A percentile compares a stretch with the other conserved stretches of the same genome.
Conservation (phyloP, 2,329 filamentous ascomycete genomes). For the Diplodia scrobiculata region DNA sequence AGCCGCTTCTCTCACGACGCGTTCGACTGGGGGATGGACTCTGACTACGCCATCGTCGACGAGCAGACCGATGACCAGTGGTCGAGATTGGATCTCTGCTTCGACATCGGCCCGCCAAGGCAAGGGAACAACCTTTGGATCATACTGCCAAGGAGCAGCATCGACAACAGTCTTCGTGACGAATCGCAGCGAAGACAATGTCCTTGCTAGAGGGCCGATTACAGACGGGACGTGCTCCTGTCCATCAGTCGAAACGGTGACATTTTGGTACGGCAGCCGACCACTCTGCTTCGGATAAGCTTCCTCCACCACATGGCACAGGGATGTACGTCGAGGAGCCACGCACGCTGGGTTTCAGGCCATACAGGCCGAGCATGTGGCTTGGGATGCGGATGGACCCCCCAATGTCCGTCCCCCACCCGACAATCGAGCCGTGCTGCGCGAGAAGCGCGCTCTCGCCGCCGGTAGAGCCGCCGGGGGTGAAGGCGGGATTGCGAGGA, state of each 20-base stretch:
- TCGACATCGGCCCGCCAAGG: slow-evolving; percentile 59
- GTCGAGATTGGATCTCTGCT: slow-evolving; percentile 60
- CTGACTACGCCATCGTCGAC: slow-evolving; percentile 21
- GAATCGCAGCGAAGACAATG: slow-evolving; percentile 57
- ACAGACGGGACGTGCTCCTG: slow-evolving; percentile 65
- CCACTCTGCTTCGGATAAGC: slow-evolving; percentile 47
- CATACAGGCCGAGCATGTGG: slow-evolving; percentile 37
- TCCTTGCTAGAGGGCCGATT: slow-evolving; percentile 64
- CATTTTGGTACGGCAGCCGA: slow-evolving; percentile 50
- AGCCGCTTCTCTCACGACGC: slow-evolving; percentile 40
- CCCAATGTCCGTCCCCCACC: slow-evolving; percentile 62
- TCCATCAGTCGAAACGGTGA: slow-evolving; percentile 65
- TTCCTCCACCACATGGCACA: slow-evolving; percentile 5
- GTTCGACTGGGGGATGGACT: slow-evolving; percentile 24
- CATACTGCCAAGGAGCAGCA: slow-evolving; percentile 65
- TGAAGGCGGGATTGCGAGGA: slow-evolving; percentile 49
- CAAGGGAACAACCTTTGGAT: slow-evolving; percentile 67
- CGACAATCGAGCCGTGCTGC: slow-evolving; percentile 57
- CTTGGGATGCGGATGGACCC: slow-evolving; percentile 61
- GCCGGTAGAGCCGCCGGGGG: slow-evolving; percentile 61
- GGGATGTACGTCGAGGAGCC: not conserved
- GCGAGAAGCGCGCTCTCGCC: slow-evolving; percentile 61
- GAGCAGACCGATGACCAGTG: slow-evolving; percentile 39
- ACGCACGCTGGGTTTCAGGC: slow-evolving; percentile 35
- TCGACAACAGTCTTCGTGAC: slow-evolving; percentile 60